Evolutionary conservation across 2,329 filamentous ascomycete species (phyloP), one percentile per base, ranked within the genome.

Genomic region (Stagonosporopsis tanaceti): DNA sequence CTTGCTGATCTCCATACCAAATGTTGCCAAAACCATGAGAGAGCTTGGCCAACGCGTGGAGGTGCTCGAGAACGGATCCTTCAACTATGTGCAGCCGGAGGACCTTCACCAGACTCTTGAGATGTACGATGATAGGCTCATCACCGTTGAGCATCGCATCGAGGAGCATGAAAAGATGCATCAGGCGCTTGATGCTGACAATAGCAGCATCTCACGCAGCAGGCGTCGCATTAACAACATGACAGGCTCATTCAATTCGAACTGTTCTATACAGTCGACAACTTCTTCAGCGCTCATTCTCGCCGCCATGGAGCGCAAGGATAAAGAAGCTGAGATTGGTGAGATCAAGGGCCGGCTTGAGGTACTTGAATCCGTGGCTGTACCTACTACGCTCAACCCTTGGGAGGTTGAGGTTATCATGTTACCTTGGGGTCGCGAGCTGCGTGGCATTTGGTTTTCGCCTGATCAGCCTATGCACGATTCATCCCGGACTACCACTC

Each of bases 351-450:
- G 77, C 22, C 77, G 81, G 5, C 60, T 84, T 5, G 67, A 79
- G 28, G 79, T 84, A 40, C 79, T 91, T 9, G 87, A 90, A 71
- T 81, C 82, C 6, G 78, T 73, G 4, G 71, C 84, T 9, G 74
- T 87, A 28, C 89, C 90, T n/a, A 87, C 89, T 0, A 79, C 80
- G 27, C 76, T 77, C 39, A 81, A 85, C 38, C 89, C 90, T 0
- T 93, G 90, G 89, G 85, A 90, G 62, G 79, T 94, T 1, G 90
- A 93, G 68, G 88, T 93, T 4, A 86, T 93, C 1, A 86, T 93
- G 55, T 73, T 93, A 7, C 91, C 91, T 1, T 94, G 91, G 72
- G 83, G 84, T 4, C 75, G 78, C 39, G 73, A 80, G n/a, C 69
- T 86, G 22, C 78, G 76, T 58, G 83, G 84, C 2, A 78, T 85